phyloP scores from a whole-genome alignment of 1,139 yeast species.

The Scheffersomyces quercinus region DNA sequence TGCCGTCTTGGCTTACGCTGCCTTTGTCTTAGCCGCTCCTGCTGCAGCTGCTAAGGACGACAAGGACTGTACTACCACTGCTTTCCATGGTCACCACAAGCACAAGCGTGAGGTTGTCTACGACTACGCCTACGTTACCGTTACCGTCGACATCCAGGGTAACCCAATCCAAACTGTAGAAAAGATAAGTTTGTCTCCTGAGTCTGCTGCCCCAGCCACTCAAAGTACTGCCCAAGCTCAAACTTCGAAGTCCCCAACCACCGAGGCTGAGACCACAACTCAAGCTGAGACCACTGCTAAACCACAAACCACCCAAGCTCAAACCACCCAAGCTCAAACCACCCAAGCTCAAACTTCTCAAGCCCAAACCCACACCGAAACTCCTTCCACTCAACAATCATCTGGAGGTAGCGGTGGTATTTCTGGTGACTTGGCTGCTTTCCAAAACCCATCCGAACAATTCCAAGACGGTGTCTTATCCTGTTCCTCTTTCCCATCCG shows the following conservation, averaged over 20 bases:
- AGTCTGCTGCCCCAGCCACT: no score
- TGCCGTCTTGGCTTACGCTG: constrained; percentile 38
- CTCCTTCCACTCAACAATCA: constrained; percentile 9
- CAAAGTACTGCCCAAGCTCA: not conserved
- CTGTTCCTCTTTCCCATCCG: constrained; percentile 83
- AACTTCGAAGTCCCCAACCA: not conserved
- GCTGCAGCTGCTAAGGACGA: constrained; percentile 33
- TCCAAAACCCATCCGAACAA: constrained; percentile 50
- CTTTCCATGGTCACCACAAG: constrained; percentile 60
- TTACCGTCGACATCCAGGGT: constrained; percentile 72
- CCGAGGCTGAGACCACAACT: constrained; percentile 4
- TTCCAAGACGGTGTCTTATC: constrained; percentile 80
- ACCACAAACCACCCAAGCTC: not conserved
- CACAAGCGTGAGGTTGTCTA: constrained; percentile 79
- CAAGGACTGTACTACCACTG: constrained; percentile 40
- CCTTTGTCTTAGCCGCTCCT: constrained; percentile 12
- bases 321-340: not conserved
- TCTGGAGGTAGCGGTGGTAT: constrained; percentile 32
- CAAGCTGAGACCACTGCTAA: constrained; percentile 1
- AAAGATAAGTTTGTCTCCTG: no score
- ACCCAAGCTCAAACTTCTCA: not conserved
- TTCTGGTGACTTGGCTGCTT: constrained; percentile 58
- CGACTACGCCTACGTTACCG: constrained; percentile 78
- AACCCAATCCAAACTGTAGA: constrained; percentile 28
- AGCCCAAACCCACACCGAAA: constrained; percentile 5